phyloP scores from a whole-genome alignment of 106 monocot genomes.

The Ottelia alismoides region DNA sequence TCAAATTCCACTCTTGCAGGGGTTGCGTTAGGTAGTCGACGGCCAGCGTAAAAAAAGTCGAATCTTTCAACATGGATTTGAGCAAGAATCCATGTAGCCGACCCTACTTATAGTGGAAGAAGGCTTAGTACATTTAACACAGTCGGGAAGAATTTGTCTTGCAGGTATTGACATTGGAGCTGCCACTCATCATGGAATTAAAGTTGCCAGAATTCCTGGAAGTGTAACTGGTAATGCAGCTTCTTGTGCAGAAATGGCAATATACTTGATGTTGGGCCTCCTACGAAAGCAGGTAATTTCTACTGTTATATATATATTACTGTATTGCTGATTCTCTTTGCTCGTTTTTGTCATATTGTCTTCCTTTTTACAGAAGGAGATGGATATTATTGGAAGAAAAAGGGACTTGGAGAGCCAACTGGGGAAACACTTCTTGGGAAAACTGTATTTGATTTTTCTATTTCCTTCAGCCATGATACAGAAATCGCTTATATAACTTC shows the following conservation, averaged over 20 bases:
- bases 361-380: constrained; percentile 63
- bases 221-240: constrained; percentile 61
- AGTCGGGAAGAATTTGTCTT: constrained; percentile 6
- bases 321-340: neutral
- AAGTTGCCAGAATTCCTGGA: constrained; percentile 90
- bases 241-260: constrained; percentile 93
- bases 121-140: too few species aligned
- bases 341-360: neutral
- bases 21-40: too few species aligned
- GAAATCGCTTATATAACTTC: too few species aligned
- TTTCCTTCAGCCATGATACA: too few species aligned
- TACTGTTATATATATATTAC: neutral
- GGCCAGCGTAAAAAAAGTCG: too few species aligned
- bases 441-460: too few species aligned
- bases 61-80: too few species aligned
- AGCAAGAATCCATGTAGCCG: too few species aligned
- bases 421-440: constrained; percentile 87
- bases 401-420: constrained; percentile 45
- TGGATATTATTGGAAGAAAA: constrained; percentile 49
- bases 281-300: constrained; percentile 77
- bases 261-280: constrained; percentile 92
- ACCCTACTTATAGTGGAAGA: too few species aligned
- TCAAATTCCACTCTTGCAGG: too few species aligned
- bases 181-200: constrained; percentile 68
- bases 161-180: constrained; percentile 83